A percentile compares a stretch with the other conserved stretches of the same genome.
These are phyloP conservation scores for Bruguiera parviflora DNA, from an alignment of 345 rosid genomes.

Conservation along the genomic window DNA sequence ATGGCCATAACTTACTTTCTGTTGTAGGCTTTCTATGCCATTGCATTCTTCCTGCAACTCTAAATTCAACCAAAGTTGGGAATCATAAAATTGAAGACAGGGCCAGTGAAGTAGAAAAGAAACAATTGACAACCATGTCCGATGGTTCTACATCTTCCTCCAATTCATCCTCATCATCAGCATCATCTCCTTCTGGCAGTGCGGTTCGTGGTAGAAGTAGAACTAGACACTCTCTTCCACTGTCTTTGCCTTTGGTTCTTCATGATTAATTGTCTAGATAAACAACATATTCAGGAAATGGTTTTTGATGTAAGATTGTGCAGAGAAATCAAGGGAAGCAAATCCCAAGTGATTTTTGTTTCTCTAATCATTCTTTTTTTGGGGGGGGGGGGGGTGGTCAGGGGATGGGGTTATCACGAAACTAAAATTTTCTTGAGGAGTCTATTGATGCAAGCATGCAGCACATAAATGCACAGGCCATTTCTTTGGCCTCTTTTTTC, in stretches of 20 bases:
- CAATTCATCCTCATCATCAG: conserved; percentile 56
- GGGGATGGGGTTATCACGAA: not conserved
- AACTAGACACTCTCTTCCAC: conserved; percentile 55
- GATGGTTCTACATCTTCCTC: conserved; percentile 41
- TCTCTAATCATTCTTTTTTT: conserved; percentile 11
- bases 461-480: conserved; percentile 21
- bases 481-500: conserved; percentile 3
- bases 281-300: not conserved
- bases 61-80: conserved; percentile 60
- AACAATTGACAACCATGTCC: conserved; percentile 49
- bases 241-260: conserved; percentile 53
- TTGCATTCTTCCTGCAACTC: conserved; percentile 82
- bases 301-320: not conserved
- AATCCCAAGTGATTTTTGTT: not conserved
- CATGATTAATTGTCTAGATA: conserved; percentile 38
- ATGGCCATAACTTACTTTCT: not conserved
- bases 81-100: conserved; percentile 61
- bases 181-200: conserved; percentile 50
- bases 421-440: conserved; percentile 19
- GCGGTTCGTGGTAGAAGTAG: conserved; percentile 69
- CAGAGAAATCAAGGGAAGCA: conserved; percentile 8
- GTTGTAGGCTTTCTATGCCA: conserved; percentile 72
- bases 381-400: too few relatives aligned
- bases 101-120: conserved; percentile 54
- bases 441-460: conserved; percentile 16